A percentile compares a stretch with the other conserved stretches of the same genome.
Evolutionary conservation across 371 early-diverging fungal species (phyloP).

Genomic region (Rhizopus arrhizus): DNA sequence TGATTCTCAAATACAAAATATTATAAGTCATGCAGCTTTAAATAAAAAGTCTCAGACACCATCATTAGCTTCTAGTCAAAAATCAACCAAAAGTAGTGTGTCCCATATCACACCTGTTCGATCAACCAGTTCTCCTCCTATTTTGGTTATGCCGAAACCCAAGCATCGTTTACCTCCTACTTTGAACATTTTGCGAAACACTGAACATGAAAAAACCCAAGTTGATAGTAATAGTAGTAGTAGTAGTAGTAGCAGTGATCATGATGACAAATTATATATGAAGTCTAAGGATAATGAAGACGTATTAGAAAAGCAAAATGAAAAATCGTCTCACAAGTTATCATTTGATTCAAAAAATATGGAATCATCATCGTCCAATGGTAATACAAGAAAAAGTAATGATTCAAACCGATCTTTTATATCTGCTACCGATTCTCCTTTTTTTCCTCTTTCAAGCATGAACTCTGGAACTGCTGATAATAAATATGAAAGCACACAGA

Average conservation of each 20-base stretch:
- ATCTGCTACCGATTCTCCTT: constrained; percentile 16
- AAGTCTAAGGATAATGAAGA: constrained; percentile 1
- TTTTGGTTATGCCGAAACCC: constrained; percentile 25
- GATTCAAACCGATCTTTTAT: constrained; percentile 11
- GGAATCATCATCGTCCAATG: constrained; percentile 1
- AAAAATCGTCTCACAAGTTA: constrained; percentile 1
- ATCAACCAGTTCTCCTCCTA: constrained; percentile 22
- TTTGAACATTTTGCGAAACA: constrained; percentile 8
- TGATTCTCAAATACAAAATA: constrained; percentile 15
- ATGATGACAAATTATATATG: constrained; percentile 3
- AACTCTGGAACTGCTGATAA: background rate
- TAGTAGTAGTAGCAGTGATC: background rate
- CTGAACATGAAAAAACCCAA: constrained; percentile 24
- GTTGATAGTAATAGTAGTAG: constrained; percentile 7
- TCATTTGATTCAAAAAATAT: constrained; percentile 9
- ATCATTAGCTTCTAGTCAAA: constrained; percentile 6
- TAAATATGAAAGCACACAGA: no score
- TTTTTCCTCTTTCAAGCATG: background rate
- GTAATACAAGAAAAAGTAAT: constrained; percentile 13
- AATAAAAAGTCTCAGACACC: constrained; percentile 6
- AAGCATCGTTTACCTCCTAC: constrained; percentile 22
- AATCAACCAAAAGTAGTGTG: constrained; percentile 2
- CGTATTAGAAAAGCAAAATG: background rate
- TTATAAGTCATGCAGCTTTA: constrained; percentile 5
- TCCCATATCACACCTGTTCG: constrained; percentile 1